Evolutionary conservation across 2,329 filamentous ascomycete species (phyloP), one percentile per base, ranked within the genome.

Genomic region (Trichoderma breve): DNA sequence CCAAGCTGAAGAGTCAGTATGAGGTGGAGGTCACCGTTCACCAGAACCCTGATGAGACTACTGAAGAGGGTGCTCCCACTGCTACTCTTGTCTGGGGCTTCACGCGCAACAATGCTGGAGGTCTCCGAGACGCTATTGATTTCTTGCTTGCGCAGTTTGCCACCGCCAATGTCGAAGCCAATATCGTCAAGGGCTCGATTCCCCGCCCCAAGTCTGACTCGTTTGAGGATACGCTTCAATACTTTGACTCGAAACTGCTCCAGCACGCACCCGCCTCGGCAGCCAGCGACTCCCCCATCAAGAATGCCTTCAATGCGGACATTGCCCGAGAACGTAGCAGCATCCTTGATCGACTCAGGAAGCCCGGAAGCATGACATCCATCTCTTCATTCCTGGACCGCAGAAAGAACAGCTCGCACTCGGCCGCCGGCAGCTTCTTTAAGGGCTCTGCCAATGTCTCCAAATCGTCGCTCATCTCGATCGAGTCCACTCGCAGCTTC

Each of bases 161-260:
- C 32, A 92, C 93, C 58, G 92, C 94, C 61, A 93, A 93, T n/a
- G 89, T 98, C n/a, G 94, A 98, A 77, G 89, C 91, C 11, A 93
- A 89, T 71, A 91, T 94, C 55, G 91, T 98, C 78, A 97, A 97
- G 81, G 96, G 96, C 67, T 91, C 94, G n/a, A 96, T 98, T 75
- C 94, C 95, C 24, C 92, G 96, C n/a, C 96, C 96, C 74, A 98
- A 98, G 84, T 98, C 96, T 1, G 96, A 99, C 81, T 98, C 96
- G 0, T 99, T 99, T 75, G 96, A 99, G 80, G 95, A 99, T 77
- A 97, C 95, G 8, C 87, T 98, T 67, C 95, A 95, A 71, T 98
- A 95, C 84, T 99, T 99, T 79, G 93, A 98, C 80, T 98, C 95
- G 2, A 98, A 98, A 84, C 88, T 99, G 60, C 88, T 99, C 69